Percentiles rank a stretch among this genome's conserved stretches.
Evolutionary conservation across 768 basidiomycete species (phyloP).

Genomic region (Suillus hirtellus): DNA sequence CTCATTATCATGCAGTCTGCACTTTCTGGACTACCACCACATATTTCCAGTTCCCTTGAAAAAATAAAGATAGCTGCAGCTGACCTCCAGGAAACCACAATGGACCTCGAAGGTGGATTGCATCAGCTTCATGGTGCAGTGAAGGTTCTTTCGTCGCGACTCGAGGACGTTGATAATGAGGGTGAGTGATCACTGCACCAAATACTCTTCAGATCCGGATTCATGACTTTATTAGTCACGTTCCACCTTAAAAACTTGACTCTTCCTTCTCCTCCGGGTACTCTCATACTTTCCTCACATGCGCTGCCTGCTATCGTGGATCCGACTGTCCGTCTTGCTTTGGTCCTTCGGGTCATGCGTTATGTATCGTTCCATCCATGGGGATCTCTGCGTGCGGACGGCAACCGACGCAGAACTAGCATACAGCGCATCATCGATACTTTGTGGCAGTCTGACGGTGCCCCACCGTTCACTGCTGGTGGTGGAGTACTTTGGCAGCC

Average conservation of each 20-base stretch:
- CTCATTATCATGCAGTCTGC: constrained; percentile 7
- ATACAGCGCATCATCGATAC: constrained; percentile 48
- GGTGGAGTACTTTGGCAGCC: constrained; percentile 67
- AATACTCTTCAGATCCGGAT: not conserved
- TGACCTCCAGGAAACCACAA: constrained; percentile 30
- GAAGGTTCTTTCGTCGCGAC: constrained; percentile 34
- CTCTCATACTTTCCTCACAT: constrained; percentile 46
- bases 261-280: constrained; percentile 49
- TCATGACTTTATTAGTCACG: constrained; percentile 39
- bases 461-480: constrained; percentile 51
- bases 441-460: constrained; percentile 43
- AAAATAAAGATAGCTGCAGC: constrained; percentile 34
- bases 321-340: constrained; percentile 36
- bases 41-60: constrained; percentile 35
- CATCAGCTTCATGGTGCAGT: constrained; percentile 43
- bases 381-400: constrained; percentile 69
- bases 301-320: constrained; percentile 37
- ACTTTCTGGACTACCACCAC: constrained; percentile 23
- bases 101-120: constrained; percentile 34
- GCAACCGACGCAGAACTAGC: constrained; percentile 47
- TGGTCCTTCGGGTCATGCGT: constrained; percentile 60
- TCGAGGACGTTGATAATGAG: constrained; percentile 44
- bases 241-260: constrained; percentile 36
- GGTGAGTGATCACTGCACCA: constrained; percentile 33
- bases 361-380: constrained; percentile 74